phyloP scores from a whole-genome alignment of 2,329 filamentous ascomycete genomes.

The Fusarium sp. region DNA sequence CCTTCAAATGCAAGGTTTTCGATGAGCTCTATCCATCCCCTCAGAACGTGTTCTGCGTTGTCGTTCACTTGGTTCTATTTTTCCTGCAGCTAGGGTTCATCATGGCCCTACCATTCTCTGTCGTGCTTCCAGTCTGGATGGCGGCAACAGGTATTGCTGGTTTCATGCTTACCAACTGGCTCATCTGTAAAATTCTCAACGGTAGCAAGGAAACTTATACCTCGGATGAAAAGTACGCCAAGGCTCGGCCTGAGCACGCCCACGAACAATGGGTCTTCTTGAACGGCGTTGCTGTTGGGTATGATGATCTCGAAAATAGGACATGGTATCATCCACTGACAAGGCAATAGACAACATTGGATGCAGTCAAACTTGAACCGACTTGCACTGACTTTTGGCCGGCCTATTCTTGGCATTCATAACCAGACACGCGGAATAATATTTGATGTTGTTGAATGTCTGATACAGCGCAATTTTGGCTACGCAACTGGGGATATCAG shows the following conservation, averaged over 20 bases:
- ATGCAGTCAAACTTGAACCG: constrained; percentile 76
- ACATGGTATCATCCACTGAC: constrained; percentile 9
- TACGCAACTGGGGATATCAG: constrained; percentile 77
- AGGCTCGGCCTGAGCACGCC: constrained; percentile 58
- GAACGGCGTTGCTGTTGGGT: constrained; percentile 75
- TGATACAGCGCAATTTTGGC: constrained; percentile 78
- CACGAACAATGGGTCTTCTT: constrained; percentile 83
- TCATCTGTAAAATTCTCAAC: constrained; percentile 62
- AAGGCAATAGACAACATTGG: constrained; percentile 64
- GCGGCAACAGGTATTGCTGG: constrained; percentile 50
- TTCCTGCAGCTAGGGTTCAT: constrained; percentile 70
- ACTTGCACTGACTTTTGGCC: constrained; percentile 75
- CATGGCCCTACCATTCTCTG: constrained; percentile 61
- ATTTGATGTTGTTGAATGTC: constrained; percentile 80
- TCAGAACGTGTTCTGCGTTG: constrained; percentile 65
- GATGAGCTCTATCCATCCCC: constrained; percentile 71
- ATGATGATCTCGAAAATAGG: constrained; percentile 41
- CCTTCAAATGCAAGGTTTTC: constrained; percentile 61
- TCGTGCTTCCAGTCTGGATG: constrained; percentile 60
- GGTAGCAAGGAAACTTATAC: constrained; percentile 58
- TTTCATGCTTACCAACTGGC: constrained; percentile 61
- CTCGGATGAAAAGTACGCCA: constrained; percentile 63
- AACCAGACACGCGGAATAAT: constrained; percentile 79
- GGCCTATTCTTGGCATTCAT: constrained; percentile 77
- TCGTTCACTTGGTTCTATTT: constrained; percentile 66